Conservation (phyloP, 2,329 filamentous ascomycete species). For the Cryphonectria nitschkei region DNA sequence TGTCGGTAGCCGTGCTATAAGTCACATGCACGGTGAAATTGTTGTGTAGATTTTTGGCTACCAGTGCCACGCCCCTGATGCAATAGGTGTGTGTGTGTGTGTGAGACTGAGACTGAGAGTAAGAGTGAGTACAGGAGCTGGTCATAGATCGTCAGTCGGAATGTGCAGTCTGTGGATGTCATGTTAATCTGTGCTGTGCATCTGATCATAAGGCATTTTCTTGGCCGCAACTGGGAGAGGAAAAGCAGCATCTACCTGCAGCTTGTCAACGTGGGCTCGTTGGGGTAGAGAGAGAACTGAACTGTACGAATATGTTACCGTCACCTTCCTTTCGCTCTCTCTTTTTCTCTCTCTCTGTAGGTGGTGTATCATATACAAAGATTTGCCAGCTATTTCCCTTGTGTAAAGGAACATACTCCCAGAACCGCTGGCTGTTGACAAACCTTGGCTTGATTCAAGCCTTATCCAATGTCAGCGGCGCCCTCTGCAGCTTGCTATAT, state of each 20-base stretch:
- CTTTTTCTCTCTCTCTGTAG: neutral
- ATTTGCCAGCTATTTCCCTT: too few species aligned
- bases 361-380: too few species aligned
- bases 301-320: neutral
- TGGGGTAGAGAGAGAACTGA: neutral
- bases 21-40: neutral
- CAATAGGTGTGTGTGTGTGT: neutral
- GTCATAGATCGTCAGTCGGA: slow-evolving; percentile 11
- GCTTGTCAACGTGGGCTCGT: too few species aligned
- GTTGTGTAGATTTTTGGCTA: neutral
- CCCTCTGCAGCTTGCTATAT: neutral
- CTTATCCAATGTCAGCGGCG: neutral
- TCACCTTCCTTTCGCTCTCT: neutral
- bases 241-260: too few species aligned
- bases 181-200: neutral
- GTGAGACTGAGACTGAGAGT: too few species aligned
- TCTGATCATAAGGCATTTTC: neutral
- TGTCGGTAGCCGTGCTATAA: neutral
- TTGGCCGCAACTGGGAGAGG: neutral
- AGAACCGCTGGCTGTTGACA: too few species aligned
- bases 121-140: slow-evolving; percentile 6
- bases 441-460: neutral
- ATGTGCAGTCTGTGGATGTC: neutral
- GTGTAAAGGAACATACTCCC: too few species aligned
- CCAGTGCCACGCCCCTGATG: slow-evolving; percentile 16